Evolutionary conservation across 2,329 filamentous ascomycete genomes (phyloP).

Genomic region (Furcasterigmium sp.): DNA sequence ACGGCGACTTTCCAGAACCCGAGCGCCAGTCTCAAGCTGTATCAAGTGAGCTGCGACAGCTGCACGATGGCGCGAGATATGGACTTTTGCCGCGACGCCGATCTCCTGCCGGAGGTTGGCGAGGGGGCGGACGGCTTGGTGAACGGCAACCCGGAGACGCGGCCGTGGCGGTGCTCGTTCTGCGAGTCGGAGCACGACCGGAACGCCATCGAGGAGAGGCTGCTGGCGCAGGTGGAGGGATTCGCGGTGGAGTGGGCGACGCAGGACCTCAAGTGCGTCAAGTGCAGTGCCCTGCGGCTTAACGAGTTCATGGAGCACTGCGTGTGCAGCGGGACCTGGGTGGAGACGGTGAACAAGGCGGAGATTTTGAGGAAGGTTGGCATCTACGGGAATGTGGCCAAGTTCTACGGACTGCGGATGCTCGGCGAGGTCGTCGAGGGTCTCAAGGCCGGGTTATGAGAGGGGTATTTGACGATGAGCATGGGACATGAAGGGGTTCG

Average conservation of each 20-base stretch:
- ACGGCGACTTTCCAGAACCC: conserved; percentile 89
- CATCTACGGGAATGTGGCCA: conserved; percentile 70
- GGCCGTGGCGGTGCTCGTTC: conserved; percentile 69
- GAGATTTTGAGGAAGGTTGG: conserved; percentile 60
- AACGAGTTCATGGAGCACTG: conserved; percentile 99
- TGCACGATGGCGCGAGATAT: conserved; percentile 87
- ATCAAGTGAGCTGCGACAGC: conserved; percentile 78
- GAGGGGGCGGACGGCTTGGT: conserved; percentile 9
- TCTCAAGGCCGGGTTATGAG: conserved; percentile 42
- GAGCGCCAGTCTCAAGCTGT: conserved; percentile 65
- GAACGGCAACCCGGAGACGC: conserved; percentile 22
- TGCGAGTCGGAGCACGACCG: conserved; percentile 73
- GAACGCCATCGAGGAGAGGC: conserved; percentile 75
- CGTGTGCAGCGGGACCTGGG: conserved; percentile 84
- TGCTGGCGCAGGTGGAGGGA: conserved; percentile 72
- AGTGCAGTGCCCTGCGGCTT: conserved; percentile 66
- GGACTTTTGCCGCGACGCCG: conserved; percentile 86
- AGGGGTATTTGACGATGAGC: background rate
- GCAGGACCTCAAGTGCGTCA: conserved; percentile 79
- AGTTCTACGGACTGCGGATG: conserved; percentile 78
- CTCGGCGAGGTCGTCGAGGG: conserved; percentile 68
- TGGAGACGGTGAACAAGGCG: conserved; percentile 60
- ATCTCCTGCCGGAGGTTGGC: conserved; percentile 56
- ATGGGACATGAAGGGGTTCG: too few relatives aligned
- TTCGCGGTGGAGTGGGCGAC: conserved; percentile 75